These are phyloP conservation scores for Colletotrichum lini DNA, from an alignment of 2,329 filamentous ascomycete genomes.

Conservation along the genomic window DNA sequence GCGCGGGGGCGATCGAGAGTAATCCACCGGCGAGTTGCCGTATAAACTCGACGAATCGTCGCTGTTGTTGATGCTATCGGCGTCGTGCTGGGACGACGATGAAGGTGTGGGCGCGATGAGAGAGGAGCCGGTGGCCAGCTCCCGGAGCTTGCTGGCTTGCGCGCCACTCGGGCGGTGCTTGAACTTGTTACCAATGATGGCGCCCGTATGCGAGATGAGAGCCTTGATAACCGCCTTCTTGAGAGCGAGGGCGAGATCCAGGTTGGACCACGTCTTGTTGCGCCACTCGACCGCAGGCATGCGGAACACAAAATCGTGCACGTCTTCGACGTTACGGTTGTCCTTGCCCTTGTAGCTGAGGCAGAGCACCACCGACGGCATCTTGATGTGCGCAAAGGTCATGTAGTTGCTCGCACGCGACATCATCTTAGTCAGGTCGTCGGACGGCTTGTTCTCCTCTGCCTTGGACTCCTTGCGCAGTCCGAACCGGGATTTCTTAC, in stretches of 20 bases:
- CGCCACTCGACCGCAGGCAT: slow-evolving; percentile 95
- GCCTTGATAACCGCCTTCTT: slow-evolving; percentile 97
- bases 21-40: slow-evolving; percentile 68
- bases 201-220: slow-evolving; percentile 93
- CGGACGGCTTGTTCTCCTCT: slow-evolving; percentile 76
- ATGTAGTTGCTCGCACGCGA: slow-evolving; percentile 95
- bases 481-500: slow-evolving; percentile 69
- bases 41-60: slow-evolving; percentile 71
- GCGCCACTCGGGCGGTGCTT: slow-evolving; percentile 87
- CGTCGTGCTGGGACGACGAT: slow-evolving; percentile 56
- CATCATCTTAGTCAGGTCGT: slow-evolving; percentile 98
- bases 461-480: slow-evolving; percentile 64
- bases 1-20: slow-evolving; percentile 70
- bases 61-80: slow-evolving; percentile 64
- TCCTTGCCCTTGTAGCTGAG: slow-evolving; percentile 97
- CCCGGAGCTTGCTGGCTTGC: slow-evolving; percentile 83
- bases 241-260: slow-evolving; percentile 91
- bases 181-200: slow-evolving; percentile 98
- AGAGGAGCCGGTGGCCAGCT: slow-evolving; percentile 84
- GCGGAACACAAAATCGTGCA: slow-evolving; percentile 97
- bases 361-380: slow-evolving; percentile 95
- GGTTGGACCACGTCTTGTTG: slow-evolving; percentile 99
- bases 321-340: slow-evolving; percentile 94
- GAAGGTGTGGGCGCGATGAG: slow-evolving; percentile 66
- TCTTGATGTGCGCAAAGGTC: slow-evolving; percentile 95